Evolutionary conservation across 495 filamentous ascomycete species (phyloP).

Genomic region (Penicillium malachiteum): DNA sequence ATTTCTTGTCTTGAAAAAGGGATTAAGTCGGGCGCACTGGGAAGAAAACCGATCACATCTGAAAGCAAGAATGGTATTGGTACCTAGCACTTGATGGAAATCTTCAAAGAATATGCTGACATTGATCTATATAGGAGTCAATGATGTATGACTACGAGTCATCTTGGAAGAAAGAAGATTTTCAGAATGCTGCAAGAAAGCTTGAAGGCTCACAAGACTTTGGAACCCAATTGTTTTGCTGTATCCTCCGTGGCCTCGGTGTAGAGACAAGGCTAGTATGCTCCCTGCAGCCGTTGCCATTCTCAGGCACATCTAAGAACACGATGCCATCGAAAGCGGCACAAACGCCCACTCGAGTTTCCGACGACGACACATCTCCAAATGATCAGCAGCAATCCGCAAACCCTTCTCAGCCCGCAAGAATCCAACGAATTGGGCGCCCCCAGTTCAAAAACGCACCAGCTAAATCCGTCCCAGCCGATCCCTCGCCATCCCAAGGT

Average conservation of each 20-base stretch:
- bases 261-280: conserved; percentile 88
- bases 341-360: conserved; percentile 36
- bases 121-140: conserved; percentile 25
- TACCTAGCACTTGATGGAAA: neutral
- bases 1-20: conserved; percentile 68
- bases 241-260: conserved; percentile 71
- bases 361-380: conserved; percentile 33
- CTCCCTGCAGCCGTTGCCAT: conserved; percentile 82
- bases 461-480: neutral
- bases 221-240: conserved; percentile 87
- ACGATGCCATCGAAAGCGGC: conserved; percentile 38
- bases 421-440: conserved; percentile 41
- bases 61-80: conserved; percentile 50
- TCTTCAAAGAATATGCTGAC: conserved; percentile 2
- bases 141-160: conserved; percentile 46
- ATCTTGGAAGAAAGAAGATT: conserved; percentile 59
- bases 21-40: conserved; percentile 67
- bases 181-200: conserved; percentile 61
- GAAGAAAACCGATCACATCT: conserved; percentile 59
- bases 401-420: conserved; percentile 18
- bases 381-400: conserved; percentile 19
- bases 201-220: conserved; percentile 81
- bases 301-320: conserved; percentile 59
- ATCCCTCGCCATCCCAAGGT: too few relatives aligned
- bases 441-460: conserved; percentile 37